These are phyloP conservation scores for Arabidopsis hybrid DNA, from an alignment of 441 rosid genomes.

Conservation along the genomic window DNA sequence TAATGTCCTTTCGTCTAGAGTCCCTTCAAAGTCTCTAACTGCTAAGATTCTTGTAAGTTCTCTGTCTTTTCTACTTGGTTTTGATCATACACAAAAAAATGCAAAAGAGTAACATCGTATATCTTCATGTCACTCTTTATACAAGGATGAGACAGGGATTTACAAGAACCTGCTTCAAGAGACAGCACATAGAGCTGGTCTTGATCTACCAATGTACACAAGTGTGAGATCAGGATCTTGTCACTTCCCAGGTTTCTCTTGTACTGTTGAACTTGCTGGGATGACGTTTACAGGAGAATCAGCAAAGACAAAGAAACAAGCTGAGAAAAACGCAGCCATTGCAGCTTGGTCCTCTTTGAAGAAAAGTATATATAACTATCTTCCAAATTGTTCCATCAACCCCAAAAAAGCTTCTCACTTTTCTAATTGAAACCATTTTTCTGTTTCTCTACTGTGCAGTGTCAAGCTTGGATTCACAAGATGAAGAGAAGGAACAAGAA, in stretches of 20 bases:
- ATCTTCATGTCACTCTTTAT: not conserved
- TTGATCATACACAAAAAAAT: constrained; percentile 9
- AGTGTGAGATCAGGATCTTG: constrained; percentile 70
- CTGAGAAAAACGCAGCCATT: constrained; percentile 85
- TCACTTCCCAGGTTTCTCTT: constrained; percentile 63
- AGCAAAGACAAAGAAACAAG: constrained; percentile 84
- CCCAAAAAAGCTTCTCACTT: constrained; percentile 10
- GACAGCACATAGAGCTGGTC: constrained; percentile 85
- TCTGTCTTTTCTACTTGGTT: not conserved
- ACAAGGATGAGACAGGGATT: constrained; percentile 78
- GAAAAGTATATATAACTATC: constrained; percentile 46
- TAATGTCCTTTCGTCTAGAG: constrained; percentile 65
- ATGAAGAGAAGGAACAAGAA: constrained; percentile 62
- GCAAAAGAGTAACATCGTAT: not conserved
- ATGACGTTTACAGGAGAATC: constrained; percentile 70
- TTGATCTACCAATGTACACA: constrained; percentile 71
- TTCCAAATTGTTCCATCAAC: not conserved
- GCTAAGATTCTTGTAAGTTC: constrained; percentile 70
- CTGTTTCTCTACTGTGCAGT: constrained; percentile 31
- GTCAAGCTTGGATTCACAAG: constrained; percentile 54
- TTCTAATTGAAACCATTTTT: constrained; percentile 10
- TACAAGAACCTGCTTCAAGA: constrained; percentile 87
- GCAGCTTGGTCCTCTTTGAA: constrained; percentile 81
- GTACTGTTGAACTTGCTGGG: constrained; percentile 73
- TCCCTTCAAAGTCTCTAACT: constrained; percentile 69